Evolutionary conservation across 2,329 filamentous ascomycete genomes (phyloP).

Genomic region (Endocalyx cinctus): DNA sequence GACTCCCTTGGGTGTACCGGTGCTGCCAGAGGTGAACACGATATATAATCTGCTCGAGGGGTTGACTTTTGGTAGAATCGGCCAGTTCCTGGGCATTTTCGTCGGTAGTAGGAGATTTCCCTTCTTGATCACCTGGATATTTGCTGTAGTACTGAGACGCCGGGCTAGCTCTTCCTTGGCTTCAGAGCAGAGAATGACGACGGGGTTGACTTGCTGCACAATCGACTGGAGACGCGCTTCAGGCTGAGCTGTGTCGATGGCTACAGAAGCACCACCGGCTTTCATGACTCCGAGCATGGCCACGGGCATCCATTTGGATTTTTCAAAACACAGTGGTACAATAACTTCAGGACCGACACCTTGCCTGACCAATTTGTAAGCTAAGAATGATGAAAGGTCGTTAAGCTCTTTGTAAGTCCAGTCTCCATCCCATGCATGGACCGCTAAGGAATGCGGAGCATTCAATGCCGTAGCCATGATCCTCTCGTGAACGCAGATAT

Average conservation of each 20-base stretch:
- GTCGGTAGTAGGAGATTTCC: too few species aligned
- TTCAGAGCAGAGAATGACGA: too few species aligned
- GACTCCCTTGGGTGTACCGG: constrained; percentile 44
- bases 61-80: constrained; percentile 6
- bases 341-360: constrained; percentile 7
- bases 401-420: background rate
- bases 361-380: background rate
- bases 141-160: too few species aligned
- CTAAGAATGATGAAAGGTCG: background rate
- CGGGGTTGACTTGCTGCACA: too few species aligned
- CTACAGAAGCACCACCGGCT: constrained; percentile 24
- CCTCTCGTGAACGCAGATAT: background rate
- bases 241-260: constrained; percentile 20
- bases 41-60: constrained; percentile 24
- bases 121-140: too few species aligned
- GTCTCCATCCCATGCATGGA: background rate
- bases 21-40: constrained; percentile 46
- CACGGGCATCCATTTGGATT: constrained; percentile 12
- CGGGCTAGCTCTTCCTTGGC: too few species aligned
- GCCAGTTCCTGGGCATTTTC: too few species aligned
- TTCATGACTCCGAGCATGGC: constrained; percentile 22
- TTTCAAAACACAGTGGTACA: constrained; percentile 15
- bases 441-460: background rate
- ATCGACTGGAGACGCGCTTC: constrained; percentile 11
- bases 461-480: background rate